Conservation (phyloP, 169 alveolate genomes). For the Cyclospora cayetanensis region DNA sequence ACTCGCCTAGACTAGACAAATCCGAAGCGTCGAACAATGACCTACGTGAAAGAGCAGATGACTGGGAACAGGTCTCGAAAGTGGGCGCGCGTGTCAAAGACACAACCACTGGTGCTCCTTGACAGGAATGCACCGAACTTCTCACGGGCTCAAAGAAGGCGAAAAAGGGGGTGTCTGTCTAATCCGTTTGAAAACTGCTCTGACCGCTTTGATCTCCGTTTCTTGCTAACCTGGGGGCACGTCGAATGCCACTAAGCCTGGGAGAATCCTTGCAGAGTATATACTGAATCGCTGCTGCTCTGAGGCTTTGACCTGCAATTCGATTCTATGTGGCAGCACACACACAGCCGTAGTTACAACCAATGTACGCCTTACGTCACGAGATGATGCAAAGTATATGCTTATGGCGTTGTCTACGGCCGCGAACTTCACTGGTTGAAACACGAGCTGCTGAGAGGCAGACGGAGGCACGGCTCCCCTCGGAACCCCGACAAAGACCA, state of each 20-base stretch:
- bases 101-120: background rate
- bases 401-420: background rate
- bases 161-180: slow-evolving; percentile 12
- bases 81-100: background rate
- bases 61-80: background rate
- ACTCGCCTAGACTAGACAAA: too few species aligned
- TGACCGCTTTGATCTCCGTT: background rate
- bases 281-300: background rate
- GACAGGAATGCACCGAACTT: background rate
- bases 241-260: background rate
- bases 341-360: background rate
- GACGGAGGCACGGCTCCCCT: slow-evolving; percentile 39
- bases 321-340: background rate
- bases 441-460: background rate
- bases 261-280: background rate
- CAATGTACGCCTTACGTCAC: background rate
- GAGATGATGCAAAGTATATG: background rate
- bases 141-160: slow-evolving; percentile 2
- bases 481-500: slow-evolving; percentile 80
- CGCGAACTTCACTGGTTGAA: background rate
- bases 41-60: slow-evolving; percentile 23
- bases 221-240: background rate
- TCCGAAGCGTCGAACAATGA: background rate
- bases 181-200: background rate
- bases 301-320: background rate